These are phyloP conservation scores for Parastagonospora avenae DNA, from an alignment of 2,329 filamentous ascomycete genomes.

Conservation along the genomic window DNA sequence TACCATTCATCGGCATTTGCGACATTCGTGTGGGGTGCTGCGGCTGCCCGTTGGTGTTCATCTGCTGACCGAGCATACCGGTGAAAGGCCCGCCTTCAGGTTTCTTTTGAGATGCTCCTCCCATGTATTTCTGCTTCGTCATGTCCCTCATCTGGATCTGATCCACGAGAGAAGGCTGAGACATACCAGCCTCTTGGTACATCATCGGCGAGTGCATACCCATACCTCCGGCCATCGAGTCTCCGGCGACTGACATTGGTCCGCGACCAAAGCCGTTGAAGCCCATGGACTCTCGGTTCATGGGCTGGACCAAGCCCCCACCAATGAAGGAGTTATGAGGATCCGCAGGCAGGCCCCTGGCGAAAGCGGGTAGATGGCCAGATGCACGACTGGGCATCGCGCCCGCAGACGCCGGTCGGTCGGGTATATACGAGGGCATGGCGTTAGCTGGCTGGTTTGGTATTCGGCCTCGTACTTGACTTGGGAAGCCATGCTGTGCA, in stretches of 20 bases:
- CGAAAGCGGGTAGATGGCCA: conserved; percentile 40
- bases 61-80: conserved; percentile 40
- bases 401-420: conserved; percentile 43
- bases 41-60: conserved; percentile 33
- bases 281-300: conserved; percentile 44
- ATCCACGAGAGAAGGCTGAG: conserved; percentile 41
- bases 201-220: conserved; percentile 24
- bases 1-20: conserved; percentile 29
- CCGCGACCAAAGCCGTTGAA: conserved; percentile 43
- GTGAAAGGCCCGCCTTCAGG: conserved; percentile 39
- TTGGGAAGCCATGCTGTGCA: conserved; percentile 44
- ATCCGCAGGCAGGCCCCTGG: conserved; percentile 42
- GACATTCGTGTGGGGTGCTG: conserved; percentile 33
- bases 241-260: conserved; percentile 41
- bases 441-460: conserved; percentile 38
- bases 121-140: conserved; percentile 44
- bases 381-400: conserved; percentile 25
- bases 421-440: conserved; percentile 42
- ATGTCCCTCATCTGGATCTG: conserved; percentile 46
- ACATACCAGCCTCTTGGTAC: conserved; percentile 39
- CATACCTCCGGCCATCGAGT: conserved; percentile 29
- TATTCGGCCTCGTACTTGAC: conserved; percentile 25
- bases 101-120: conserved; percentile 41
- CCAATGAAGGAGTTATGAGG: conserved; percentile 41
- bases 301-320: conserved; percentile 39